Evolutionary conservation across 2,329 filamentous ascomycete genomes (phyloP).

Genomic region (Fusarium graminum): DNA sequence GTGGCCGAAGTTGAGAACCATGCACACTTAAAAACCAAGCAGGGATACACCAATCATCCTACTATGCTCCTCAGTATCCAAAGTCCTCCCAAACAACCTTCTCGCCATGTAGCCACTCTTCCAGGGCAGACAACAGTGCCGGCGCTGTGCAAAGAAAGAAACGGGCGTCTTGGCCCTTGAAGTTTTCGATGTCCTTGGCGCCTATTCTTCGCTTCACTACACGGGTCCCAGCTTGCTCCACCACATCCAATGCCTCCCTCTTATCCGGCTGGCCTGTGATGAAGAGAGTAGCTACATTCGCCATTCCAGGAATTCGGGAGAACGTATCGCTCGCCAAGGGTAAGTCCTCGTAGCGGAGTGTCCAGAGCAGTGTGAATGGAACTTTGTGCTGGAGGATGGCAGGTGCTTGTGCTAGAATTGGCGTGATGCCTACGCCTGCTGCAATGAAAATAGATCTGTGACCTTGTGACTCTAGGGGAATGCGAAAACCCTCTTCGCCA

Average conservation of each 20-base stretch:
- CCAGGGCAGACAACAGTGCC: conserved; percentile 56
- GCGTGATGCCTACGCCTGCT: conserved; percentile 86
- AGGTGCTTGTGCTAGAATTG: conserved; percentile 76
- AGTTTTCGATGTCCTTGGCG: conserved; percentile 58
- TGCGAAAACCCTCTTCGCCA: conserved; percentile 65
- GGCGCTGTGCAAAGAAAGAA: conserved; percentile 66
- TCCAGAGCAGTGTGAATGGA: conserved; percentile 75
- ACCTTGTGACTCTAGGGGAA: conserved; percentile 47
- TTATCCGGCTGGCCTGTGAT: conserved; percentile 66
- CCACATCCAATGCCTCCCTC: conserved; percentile 53
- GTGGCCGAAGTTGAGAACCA: conserved; percentile 23
- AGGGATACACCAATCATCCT: conserved; percentile 4
- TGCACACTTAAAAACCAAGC: neutral
- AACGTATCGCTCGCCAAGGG: conserved; percentile 72
- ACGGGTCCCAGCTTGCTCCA: conserved; percentile 53
- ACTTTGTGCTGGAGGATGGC: conserved; percentile 57
- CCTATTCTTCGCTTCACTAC: conserved; percentile 57
- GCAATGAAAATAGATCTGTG: conserved; percentile 72
- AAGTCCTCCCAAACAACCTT: conserved; percentile 72
- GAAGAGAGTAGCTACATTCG: conserved; percentile 69
- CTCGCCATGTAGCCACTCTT: conserved; percentile 68
- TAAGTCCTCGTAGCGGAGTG: conserved; percentile 71
- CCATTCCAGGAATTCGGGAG: conserved; percentile 64
- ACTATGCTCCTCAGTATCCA: conserved; percentile 60
- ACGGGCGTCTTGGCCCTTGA: conserved; percentile 57